Conservation (phyloP, 306 rosid genomes). For the Dalbergia oliveri region DNA sequence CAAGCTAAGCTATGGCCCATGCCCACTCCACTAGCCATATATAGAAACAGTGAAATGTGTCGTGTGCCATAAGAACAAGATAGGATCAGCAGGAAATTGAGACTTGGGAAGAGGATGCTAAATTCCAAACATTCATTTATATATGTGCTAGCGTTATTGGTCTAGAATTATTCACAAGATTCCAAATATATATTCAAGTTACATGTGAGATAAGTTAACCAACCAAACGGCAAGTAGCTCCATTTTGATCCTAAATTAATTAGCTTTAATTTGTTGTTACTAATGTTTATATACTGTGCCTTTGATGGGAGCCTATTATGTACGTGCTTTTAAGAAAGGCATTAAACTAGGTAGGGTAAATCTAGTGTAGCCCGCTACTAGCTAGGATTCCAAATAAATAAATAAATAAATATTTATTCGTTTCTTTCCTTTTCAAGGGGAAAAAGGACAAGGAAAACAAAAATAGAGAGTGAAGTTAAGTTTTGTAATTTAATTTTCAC, state of each 20-base stretch:
- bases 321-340: not conserved
- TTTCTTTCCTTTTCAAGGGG: not conserved
- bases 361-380: not conserved
- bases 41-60: not conserved
- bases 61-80: slow-evolving; percentile 10
- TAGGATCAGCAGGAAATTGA: slow-evolving; percentile 6
- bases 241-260: not conserved
- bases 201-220: slow-evolving; percentile 42
- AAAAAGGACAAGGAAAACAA: not conserved
- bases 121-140: slow-evolving; percentile 36
- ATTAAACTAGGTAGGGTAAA: not conserved
- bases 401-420: not conserved
- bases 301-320: not conserved
- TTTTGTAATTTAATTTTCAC: not conserved
- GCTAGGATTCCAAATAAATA: not conserved
- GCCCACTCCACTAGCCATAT: not conserved
- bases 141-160: not conserved
- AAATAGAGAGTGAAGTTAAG: not conserved
- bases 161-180: slow-evolving; percentile 22
- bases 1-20: slow-evolving; percentile 29
- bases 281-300: not conserved
- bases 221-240: not conserved
- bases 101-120: slow-evolving; percentile 8
- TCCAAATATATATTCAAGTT: slow-evolving; percentile 43
- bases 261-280: slow-evolving; percentile 34